phyloP scores from a whole-genome alignment of 2,329 filamentous ascomycete species.

The Chrysosporium keratinophilum region DNA sequence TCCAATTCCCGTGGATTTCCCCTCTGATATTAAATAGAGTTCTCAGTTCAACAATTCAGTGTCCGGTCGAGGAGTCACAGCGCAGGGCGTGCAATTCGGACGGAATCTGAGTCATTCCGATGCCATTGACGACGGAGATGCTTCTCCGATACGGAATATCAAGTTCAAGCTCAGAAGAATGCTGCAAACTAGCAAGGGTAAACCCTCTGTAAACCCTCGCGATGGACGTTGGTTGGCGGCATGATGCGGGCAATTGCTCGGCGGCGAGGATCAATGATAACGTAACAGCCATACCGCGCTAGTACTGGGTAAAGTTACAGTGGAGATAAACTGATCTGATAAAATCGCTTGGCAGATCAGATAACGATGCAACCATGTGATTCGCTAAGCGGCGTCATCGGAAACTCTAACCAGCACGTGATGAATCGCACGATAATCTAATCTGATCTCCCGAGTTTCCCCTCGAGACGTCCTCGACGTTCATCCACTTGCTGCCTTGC shows the following conservation, averaged over 20 bases:
- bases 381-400: constrained; percentile 11
- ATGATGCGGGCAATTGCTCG: too few relatives aligned
- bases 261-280: not conserved
- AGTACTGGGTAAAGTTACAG: not conserved
- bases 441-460: constrained; percentile 19
- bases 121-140: not conserved
- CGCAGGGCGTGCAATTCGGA: not conserved
- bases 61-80: not conserved
- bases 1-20: not conserved
- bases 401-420: constrained; percentile 14
- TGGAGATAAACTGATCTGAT: constrained; percentile 12
- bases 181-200: too few relatives aligned
- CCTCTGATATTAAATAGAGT: not conserved
- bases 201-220: too few relatives aligned
- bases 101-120: not conserved
- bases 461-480: constrained; percentile 3
- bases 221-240: too few relatives aligned
- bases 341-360: constrained; percentile 14
- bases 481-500: not conserved
- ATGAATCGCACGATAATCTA: constrained; percentile 20
- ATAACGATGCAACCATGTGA: constrained; percentile 8
- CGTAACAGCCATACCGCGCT: not conserved
- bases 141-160: not conserved
- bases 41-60: not conserved
- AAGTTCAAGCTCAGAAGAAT: not conserved